Evolutionary conservation across 108 stramenopile genomes (phyloP).

Genomic region (Cyclotella atomus): DNA sequence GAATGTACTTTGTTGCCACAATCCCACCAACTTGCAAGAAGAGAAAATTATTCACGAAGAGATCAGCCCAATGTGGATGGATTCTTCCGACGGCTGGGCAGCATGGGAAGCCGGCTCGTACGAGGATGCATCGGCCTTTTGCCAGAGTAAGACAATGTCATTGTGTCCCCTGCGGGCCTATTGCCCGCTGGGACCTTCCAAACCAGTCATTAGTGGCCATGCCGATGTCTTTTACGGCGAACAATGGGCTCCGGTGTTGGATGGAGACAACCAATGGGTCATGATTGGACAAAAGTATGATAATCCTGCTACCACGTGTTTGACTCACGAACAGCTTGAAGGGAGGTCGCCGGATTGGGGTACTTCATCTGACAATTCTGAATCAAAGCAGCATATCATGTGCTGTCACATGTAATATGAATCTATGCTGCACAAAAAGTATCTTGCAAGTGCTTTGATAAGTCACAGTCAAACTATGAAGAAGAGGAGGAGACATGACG

Average conservation of each 20-base stretch:
- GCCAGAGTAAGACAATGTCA: neutral
- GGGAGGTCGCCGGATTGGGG: constrained; percentile 34
- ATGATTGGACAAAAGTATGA: constrained; percentile 27
- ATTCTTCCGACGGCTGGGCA: constrained; percentile 17
- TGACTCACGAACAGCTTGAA: constrained; percentile 25
- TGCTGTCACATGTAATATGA: too few relatives aligned
- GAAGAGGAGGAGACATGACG: too few relatives aligned
- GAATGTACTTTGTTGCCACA: constrained; percentile 13
- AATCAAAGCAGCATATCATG: neutral
- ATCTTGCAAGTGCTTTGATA: too few relatives aligned
- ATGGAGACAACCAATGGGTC: constrained; percentile 3
- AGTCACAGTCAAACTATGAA: too few relatives aligned
- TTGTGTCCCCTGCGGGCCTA: constrained; percentile 29
- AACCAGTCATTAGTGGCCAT: constrained; percentile 21
- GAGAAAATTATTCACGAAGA: neutral
- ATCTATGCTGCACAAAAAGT: too few relatives aligned
- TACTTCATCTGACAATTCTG: constrained; percentile 10
- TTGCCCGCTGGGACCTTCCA: constrained; percentile 27
- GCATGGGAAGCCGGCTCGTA: constrained; percentile 27
- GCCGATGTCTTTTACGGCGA: constrained; percentile 13
- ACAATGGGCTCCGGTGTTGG: constrained; percentile 40
- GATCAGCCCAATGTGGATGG: constrained; percentile 11
- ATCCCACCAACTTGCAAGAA: neutral
- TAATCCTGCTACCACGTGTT: constrained; percentile 26
- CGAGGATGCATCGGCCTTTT: constrained; percentile 11